Evolutionary conservation across 148 eudicot genomes (phyloP).

Genomic region (Rhododendron mucronatum): DNA sequence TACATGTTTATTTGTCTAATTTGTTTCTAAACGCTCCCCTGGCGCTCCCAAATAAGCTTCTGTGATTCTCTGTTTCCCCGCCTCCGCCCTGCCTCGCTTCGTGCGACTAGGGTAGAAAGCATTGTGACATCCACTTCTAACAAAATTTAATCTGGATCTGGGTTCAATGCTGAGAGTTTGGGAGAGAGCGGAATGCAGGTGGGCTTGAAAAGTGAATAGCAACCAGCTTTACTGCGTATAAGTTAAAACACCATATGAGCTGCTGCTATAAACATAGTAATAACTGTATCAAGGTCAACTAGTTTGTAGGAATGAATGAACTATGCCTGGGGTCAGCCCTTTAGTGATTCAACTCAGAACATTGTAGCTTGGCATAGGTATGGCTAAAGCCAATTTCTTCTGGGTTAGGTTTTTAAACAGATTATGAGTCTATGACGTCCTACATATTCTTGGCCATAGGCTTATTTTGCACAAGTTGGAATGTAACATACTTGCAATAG

Average conservation of each 20-base stretch:
- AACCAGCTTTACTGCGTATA: neutral
- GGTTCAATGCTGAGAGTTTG: neutral
- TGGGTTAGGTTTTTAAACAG: neutral
- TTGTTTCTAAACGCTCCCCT: neutral
- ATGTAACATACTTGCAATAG: neutral
- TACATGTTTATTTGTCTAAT: neutral
- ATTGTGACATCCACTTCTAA: neutral
- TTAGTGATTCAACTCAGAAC: neutral
- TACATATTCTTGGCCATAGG: neutral
- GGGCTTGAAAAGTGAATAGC: neutral
- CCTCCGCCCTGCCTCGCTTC: neutral
- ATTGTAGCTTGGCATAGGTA: neutral
- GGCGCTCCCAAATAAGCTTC: neutral
- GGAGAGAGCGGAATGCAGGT: neutral
- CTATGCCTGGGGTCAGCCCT: neutral
- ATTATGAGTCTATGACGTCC: neutral
- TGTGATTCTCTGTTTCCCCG: neutral
- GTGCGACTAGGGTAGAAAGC: neutral
- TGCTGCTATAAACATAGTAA: neutral
- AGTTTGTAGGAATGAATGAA: neutral
- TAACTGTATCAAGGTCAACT: neutral
- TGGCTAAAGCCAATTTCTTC: neutral
- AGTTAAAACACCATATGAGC: neutral
- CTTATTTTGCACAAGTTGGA: neutral
- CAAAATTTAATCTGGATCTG: neutral